Evolutionary conservation across 106 monocot genomes (phyloP).

Genomic region (Acorus gramineus): DNA sequence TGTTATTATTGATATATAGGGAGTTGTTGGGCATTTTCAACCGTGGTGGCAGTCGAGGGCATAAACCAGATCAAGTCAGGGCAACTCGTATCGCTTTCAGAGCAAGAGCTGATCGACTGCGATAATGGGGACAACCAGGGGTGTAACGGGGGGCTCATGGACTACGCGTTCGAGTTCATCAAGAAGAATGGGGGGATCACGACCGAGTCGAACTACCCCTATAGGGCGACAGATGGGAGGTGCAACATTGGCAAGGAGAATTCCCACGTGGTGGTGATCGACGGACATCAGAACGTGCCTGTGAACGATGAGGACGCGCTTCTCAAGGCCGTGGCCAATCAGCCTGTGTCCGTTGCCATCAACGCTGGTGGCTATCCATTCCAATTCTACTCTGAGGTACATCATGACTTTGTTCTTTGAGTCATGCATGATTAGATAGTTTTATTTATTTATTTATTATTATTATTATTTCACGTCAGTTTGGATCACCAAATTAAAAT

Average conservation of each 20-base stretch:
- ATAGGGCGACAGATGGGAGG: neutral
- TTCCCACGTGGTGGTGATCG: neutral
- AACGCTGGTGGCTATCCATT: conserved; percentile 8
- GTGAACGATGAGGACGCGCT: conserved; percentile 10
- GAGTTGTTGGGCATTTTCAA: conserved; percentile 23
- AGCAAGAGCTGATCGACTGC: conserved; percentile 25
- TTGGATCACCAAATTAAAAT: too few species aligned
- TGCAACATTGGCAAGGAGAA: conserved; percentile 1
- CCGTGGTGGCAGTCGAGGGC: conserved; percentile 17
- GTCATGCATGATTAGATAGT: too few species aligned
- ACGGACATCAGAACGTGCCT: conserved; percentile 7
- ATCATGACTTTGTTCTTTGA: too few species aligned
- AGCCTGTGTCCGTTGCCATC: conserved; percentile 18
- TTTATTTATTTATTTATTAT: too few species aligned
- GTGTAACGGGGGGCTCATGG: conserved; percentile 16
- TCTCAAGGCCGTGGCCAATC: conserved; percentile 19
- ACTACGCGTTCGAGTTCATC: conserved; percentile 16
- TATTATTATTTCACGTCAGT: too few species aligned
- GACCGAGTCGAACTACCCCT: conserved; percentile 11
- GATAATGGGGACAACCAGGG: conserved; percentile 11
- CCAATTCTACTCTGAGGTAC: conserved; percentile 15
- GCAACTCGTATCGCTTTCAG: conserved; percentile 11
- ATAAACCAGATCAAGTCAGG: conserved; percentile 19
- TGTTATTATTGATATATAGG: neutral
- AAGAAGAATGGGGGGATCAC: conserved; percentile 6